Conservation (phyloP, 2,329 filamentous ascomycete species). For the Fusarium napiforme region DNA sequence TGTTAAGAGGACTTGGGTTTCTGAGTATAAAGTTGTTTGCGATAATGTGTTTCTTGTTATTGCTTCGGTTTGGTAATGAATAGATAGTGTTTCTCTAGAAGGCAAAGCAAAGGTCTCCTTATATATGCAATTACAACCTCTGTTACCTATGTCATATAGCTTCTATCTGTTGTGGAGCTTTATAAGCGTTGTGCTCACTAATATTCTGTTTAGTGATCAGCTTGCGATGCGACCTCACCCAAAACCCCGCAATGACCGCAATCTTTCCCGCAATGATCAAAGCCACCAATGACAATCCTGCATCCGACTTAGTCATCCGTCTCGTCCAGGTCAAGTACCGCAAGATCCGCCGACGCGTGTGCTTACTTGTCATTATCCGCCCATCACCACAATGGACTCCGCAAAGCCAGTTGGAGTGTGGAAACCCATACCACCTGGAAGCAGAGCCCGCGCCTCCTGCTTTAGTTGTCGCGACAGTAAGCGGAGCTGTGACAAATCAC, state of each 20-base stretch:
- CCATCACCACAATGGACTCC: too few species aligned
- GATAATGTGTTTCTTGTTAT: accelerated
- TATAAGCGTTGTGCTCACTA: not conserved
- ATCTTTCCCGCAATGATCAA: accelerated
- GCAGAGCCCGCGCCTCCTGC: accelerated
- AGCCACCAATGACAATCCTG: accelerated
- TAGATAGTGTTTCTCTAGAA: accelerated
- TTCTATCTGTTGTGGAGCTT: not conserved
- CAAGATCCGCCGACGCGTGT: accelerated
- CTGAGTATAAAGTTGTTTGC: accelerated
- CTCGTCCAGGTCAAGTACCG: not conserved
- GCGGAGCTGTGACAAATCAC: not conserved
- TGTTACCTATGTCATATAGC: accelerated
- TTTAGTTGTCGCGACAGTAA: not conserved
- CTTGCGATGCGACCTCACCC: accelerated
- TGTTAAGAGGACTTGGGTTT: accelerated
- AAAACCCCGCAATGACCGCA: not conserved
- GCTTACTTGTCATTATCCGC: not conserved
- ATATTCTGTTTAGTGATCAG: not conserved
- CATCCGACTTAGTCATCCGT: accelerated
- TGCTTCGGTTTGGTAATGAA: accelerated
- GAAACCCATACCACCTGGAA: too few species aligned
- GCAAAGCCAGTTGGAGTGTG: too few species aligned
- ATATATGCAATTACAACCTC: accelerated
- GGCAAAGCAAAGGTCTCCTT: accelerated